phyloP scores from a whole-genome alignment of 177 flowering plant genomes.

The Vitis hybrid region DNA sequence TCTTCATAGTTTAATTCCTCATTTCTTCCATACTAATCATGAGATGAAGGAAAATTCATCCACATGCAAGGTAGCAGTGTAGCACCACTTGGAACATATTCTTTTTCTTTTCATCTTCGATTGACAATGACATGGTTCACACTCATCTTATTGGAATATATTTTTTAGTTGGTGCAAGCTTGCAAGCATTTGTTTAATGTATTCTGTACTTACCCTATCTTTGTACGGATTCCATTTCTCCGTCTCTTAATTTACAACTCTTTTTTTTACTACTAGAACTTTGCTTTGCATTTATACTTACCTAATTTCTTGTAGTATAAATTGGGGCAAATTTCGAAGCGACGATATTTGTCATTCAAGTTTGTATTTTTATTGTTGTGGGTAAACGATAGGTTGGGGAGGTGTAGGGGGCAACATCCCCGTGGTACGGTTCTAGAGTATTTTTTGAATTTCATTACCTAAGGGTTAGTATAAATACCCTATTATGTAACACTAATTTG shows the following conservation, averaged over 20 bases:
- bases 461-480: too few relatives aligned
- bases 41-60: not conserved
- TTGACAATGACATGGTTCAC: conserved; percentile 11
- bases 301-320: too few relatives aligned
- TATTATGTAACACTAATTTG: too few relatives aligned
- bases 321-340: too few relatives aligned
- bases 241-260: not conserved
- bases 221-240: not conserved
- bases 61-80: conserved; percentile 7
- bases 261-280: not conserved
- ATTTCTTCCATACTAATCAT: not conserved
- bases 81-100: conserved; percentile 2
- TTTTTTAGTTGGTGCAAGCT: conserved; percentile 25
- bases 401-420: too few relatives aligned
- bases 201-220: not conserved
- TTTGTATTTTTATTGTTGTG: too few relatives aligned
- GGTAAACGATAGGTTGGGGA: too few relatives aligned
- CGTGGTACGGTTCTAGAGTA: rapidly evolving
- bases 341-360: too few relatives aligned
- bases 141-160: conserved; percentile 10
- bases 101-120: not conserved
- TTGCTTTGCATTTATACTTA: not conserved
- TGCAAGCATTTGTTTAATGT: conserved; percentile 12
- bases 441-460: too few relatives aligned
- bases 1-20: too few relatives aligned